Conservation (phyloP, 2,329 filamentous ascomycete species). For the Stachybotrys echinatus region DNA sequence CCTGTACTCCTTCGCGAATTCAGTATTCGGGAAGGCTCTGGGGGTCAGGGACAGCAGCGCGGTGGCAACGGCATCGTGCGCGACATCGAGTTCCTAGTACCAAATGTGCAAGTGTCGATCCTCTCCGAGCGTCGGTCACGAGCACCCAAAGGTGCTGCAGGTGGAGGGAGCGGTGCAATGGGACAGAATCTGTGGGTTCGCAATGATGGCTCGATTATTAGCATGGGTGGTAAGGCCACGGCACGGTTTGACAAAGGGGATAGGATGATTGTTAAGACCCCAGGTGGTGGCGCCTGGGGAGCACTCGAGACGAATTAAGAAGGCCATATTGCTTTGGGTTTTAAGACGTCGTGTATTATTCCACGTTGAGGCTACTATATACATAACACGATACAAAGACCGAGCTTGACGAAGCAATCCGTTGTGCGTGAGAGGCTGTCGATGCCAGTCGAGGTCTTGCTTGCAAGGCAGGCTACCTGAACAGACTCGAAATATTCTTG, state of each 20-base stretch:
- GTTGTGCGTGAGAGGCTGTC: too few species aligned
- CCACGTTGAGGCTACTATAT: too few species aligned
- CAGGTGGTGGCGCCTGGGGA: background rate
- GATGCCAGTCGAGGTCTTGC: too few species aligned
- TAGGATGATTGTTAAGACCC: background rate
- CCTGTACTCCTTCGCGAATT: constrained; percentile 65
- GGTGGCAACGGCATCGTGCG: constrained; percentile 72
- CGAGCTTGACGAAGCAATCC: too few species aligned
- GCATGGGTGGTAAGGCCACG: background rate
- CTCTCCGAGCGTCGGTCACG: constrained; percentile 73
- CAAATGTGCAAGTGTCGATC: constrained; percentile 65
- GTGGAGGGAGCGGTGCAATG: background rate
- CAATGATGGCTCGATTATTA: background rate
- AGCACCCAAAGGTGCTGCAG: background rate
- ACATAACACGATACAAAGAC: too few species aligned
- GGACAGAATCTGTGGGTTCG: background rate
- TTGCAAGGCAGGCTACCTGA: too few species aligned
- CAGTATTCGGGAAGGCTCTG: constrained; percentile 53
- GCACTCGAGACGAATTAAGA: too few species aligned
- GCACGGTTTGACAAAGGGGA: background rate
- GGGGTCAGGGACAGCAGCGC: constrained; percentile 52
- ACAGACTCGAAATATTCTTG: too few species aligned
- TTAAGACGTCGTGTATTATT: too few species aligned
- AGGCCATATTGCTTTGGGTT: too few species aligned
- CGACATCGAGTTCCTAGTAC: constrained; percentile 73